A percentile compares a stretch with the other conserved stretches of the same genome.
phyloP scores from a whole-genome alignment of 2,329 filamentous ascomycete species.

The Aurifilum marmelostoma region DNA sequence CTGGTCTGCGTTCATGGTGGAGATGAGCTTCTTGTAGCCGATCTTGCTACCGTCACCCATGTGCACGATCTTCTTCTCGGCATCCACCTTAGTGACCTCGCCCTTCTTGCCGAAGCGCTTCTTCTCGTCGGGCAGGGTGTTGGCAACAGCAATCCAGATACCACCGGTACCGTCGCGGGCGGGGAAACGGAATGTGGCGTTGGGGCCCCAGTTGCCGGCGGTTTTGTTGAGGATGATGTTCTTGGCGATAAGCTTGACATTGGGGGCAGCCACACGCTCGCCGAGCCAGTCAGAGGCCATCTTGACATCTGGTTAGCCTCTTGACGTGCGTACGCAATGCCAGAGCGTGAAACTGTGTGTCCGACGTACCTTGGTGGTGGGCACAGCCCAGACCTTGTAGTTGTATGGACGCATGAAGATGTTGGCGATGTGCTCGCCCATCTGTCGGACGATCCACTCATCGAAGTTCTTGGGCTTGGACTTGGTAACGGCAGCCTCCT shows the following conservation, averaged over 20 bases:
- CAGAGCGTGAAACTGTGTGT: neutral
- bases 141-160: conserved; percentile 97
- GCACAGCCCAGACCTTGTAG: conserved; percentile 99
- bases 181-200: conserved; percentile 97
- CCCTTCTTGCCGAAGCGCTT: conserved; percentile 86
- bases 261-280: conserved; percentile 95
- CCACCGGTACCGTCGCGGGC: conserved; percentile 93
- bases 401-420: conserved; percentile 99
- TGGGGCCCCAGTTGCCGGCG: conserved; percentile 96
- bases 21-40: conserved; percentile 89
- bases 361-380: conserved; percentile 81
- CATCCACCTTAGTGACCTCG: conserved; percentile 84
- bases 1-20: conserved; percentile 93
- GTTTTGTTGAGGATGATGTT: conserved; percentile 97
- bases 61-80: conserved; percentile 79
- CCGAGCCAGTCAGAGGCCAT: conserved; percentile 99
- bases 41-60: conserved; percentile 85
- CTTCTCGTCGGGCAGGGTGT: conserved; percentile 91
- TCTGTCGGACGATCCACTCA: conserved; percentile 95
- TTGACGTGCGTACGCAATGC: neutral
- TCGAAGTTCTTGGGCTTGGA: conserved; percentile 97
- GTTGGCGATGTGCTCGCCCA: conserved; percentile 86
- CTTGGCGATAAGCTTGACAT: conserved; percentile 89
- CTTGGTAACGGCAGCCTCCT: conserved; percentile 83
- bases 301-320: conserved; percentile 48